These are phyloP conservation scores for Dryas alaskensis DNA, from an alignment of 306 rosid species.

Conservation along the genomic window DNA sequence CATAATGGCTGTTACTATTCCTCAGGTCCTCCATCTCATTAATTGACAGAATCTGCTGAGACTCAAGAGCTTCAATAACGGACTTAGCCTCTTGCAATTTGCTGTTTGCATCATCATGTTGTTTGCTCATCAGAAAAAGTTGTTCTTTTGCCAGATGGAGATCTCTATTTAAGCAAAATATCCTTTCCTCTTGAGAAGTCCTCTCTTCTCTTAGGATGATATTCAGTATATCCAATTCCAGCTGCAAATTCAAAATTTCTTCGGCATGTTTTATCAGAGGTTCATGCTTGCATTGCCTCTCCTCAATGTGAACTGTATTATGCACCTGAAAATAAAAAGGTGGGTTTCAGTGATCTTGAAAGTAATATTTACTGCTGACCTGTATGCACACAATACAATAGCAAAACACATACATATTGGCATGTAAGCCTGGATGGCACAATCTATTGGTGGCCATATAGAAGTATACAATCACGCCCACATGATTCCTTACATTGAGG, in stretches of 20 bases:
- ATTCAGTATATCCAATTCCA: slow-evolving; percentile 77
- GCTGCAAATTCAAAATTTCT: slow-evolving; percentile 66
- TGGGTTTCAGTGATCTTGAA: slow-evolving; percentile 36
- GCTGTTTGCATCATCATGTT: slow-evolving; percentile 42
- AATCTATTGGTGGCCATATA: neutral
- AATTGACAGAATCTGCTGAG: slow-evolving; percentile 72
- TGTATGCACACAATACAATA: neutral
- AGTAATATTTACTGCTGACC: neutral
- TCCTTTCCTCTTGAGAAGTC: slow-evolving; percentile 53
- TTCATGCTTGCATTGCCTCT: slow-evolving; percentile 34
- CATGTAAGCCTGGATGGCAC: neutral
- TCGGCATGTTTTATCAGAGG: slow-evolving; percentile 46
- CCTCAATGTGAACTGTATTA: slow-evolving; percentile 28
- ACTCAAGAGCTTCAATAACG: slow-evolving; percentile 71
- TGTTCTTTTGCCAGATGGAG: slow-evolving; percentile 45
- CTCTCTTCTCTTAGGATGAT: slow-evolving; percentile 79
- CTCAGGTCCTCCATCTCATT: slow-evolving; percentile 71
- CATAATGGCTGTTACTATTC: slow-evolving; percentile 41
- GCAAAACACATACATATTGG: neutral
- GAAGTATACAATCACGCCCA: neutral
- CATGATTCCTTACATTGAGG: neutral
- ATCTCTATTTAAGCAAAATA: slow-evolving; percentile 46
- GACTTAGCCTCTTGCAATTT: slow-evolving; percentile 63
- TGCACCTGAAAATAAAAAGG: slow-evolving; percentile 33
- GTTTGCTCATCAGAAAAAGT: slow-evolving; percentile 42